Evolutionary conservation across 2,329 filamentous ascomycete genomes (phyloP).

Genomic region (Hypocreales sp.): DNA sequence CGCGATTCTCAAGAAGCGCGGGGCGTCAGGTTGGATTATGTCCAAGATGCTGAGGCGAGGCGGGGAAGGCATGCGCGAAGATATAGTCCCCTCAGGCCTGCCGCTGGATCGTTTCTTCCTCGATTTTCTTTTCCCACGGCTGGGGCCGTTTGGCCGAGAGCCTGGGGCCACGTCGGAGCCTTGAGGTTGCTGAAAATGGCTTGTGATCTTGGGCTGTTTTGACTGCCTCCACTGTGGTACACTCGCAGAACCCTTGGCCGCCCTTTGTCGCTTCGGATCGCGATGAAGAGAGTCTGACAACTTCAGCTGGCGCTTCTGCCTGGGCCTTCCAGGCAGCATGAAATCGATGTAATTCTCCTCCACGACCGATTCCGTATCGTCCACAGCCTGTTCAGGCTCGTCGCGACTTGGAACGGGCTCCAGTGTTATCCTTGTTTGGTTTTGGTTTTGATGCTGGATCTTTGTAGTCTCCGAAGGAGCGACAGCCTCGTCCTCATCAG

Average conservation of each 20-base stretch:
- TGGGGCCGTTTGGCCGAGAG: too few species aligned
- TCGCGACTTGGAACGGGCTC: slow-evolving; percentile 3
- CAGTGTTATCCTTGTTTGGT: slow-evolving; percentile 11
- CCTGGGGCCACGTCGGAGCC: too few species aligned
- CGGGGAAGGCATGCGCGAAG: slow-evolving; percentile 8
- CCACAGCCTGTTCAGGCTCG: slow-evolving; percentile 4
- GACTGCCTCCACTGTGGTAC: slow-evolving; percentile 4
- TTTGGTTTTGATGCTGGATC: slow-evolving; percentile 9
- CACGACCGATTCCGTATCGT: slow-evolving; percentile 21
- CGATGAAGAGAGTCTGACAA: slow-evolving; percentile 10
- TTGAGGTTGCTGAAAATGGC: slow-evolving; percentile 8
- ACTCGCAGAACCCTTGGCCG: slow-evolving; percentile 7
- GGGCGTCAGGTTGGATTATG: slow-evolving; percentile 34
- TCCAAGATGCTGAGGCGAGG: slow-evolving; percentile 46
- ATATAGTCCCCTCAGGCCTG: slow-evolving; percentile 2
- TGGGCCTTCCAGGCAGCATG: slow-evolving; percentile 27
- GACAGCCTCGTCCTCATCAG: slow-evolving; percentile 21
- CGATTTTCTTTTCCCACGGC: background rate
- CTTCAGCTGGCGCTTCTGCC: slow-evolving; percentile 23
- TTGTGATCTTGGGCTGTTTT: slow-evolving; percentile 18
- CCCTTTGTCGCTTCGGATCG: slow-evolving; percentile 12
- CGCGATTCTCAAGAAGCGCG: slow-evolving; percentile 44
- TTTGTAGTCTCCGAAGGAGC: slow-evolving; percentile 8
- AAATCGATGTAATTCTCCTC: slow-evolving; percentile 37
- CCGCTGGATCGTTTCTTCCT: slow-evolving; percentile 4